Percentiles rank a stretch among this genome's conserved stretches.
Conservation (phyloP, 331 rosid genomes). For the Malus hybrid region DNA sequence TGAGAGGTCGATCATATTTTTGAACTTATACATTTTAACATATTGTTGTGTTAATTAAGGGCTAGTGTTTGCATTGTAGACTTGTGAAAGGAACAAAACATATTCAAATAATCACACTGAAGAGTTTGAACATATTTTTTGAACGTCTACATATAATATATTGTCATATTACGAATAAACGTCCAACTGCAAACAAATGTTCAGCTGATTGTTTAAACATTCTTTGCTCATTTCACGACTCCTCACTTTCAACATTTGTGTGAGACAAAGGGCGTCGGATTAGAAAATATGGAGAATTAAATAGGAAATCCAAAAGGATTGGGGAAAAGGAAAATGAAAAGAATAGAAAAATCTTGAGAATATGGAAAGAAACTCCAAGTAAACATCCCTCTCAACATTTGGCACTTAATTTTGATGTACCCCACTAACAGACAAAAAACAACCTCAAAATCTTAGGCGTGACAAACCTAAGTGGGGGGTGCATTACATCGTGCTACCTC, state of each 20-base stretch:
- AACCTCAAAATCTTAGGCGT: constrained; percentile 59
- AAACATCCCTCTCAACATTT: not conserved
- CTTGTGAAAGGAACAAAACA: too few species aligned
- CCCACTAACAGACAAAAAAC: constrained; percentile 28
- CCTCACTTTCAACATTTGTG: too few species aligned
- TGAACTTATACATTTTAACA: too few species aligned
- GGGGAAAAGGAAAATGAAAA: constrained; percentile 1
- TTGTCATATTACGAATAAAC: not conserved
- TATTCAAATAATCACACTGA: too few species aligned
- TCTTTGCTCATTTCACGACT: too few species aligned
- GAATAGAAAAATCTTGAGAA: not conserved
- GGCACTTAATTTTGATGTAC: not conserved
- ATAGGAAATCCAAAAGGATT: not conserved
- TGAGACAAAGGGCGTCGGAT: not conserved
- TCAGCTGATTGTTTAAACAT: too few species aligned
- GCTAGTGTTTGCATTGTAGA: too few species aligned
- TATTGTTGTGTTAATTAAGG: too few species aligned
- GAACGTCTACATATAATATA: not conserved
- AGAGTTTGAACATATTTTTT: too few species aligned
- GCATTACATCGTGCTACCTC: constrained; percentile 37
- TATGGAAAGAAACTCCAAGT: not conserved
- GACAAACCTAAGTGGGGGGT: constrained; percentile 77
- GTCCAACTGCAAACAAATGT: not conserved
- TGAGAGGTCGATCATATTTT: too few species aligned
- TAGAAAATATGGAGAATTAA: not conserved